These are phyloP conservation scores for Cenchrus fungigraminus DNA, from an alignment of 176 grass and related monocot species.

Conservation along the genomic window DNA sequence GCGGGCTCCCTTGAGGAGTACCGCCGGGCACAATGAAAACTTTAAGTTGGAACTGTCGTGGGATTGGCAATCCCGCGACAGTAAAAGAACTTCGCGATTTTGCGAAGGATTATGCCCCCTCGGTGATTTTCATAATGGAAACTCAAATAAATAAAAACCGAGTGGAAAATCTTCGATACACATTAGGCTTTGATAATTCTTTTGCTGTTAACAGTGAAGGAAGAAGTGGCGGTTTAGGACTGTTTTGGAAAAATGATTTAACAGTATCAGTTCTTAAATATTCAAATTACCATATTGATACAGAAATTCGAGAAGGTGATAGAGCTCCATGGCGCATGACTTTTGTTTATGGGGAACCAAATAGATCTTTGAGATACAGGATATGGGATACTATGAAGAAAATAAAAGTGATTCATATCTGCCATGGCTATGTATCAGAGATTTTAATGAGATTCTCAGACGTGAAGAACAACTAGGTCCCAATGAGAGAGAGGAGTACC, in stretches of 20 bases:
- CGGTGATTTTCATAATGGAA: not conserved
- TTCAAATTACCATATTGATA: not conserved
- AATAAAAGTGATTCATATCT: not conserved
- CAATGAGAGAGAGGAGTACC: not conserved
- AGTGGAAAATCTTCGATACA: not conserved
- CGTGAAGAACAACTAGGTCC: not conserved
- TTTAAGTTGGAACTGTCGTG: not conserved
- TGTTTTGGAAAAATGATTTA: not conserved
- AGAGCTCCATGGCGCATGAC: not conserved
- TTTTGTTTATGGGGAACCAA: not conserved
- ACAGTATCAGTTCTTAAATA: not conserved
- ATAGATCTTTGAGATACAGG: not conserved
- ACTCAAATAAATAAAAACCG: not conserved
- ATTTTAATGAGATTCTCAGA: not conserved
- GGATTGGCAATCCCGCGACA: not conserved
- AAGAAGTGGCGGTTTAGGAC: not conserved
- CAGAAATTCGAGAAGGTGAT: too few relatives aligned
- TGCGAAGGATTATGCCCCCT: not conserved
- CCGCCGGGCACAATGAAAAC: not conserved
- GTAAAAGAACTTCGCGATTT: not conserved
- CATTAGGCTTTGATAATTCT: not conserved
- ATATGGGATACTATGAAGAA: not conserved
- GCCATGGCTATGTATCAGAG: not conserved
- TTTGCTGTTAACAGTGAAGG: not conserved
- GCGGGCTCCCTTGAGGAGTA: not conserved